Percentiles rank a stretch among this genome's conserved stretches.
Conservation (phyloP, 2,329 filamentous ascomycete species). For the Massarina eburnea region DNA sequence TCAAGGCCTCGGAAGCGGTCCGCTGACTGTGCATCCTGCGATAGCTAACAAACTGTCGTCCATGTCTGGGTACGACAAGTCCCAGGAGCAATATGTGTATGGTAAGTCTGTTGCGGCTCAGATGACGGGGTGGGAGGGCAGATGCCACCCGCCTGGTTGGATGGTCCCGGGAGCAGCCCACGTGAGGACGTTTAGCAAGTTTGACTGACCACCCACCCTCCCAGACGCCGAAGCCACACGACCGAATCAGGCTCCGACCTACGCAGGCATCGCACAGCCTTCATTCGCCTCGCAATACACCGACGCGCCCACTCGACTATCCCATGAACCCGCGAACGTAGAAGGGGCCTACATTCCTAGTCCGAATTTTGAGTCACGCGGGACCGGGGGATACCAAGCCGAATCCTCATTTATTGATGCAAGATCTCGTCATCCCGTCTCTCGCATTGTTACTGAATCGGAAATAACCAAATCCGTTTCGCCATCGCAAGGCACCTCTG, state of each 20-base stretch:
- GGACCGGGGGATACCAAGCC: conserved; percentile 42
- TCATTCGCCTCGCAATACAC: conserved; percentile 53
- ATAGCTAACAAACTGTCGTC: conserved; percentile 58
- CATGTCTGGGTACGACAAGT: conserved; percentile 82
- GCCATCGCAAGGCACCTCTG: conserved; percentile 68
- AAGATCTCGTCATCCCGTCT: conserved; percentile 55
- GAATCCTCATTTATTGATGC: conserved; percentile 60
- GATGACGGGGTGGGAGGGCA: conserved; percentile 38
- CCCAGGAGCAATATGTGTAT: conserved; percentile 74
- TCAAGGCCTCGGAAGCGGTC: conserved; percentile 47
- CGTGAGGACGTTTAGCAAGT: conserved; percentile 37
- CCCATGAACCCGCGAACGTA: conserved; percentile 51
- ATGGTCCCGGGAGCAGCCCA: conserved; percentile 38
- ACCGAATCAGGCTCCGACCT: conserved; percentile 59
- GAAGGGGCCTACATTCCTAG: conserved; percentile 49
- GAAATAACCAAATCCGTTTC: conserved; percentile 65
- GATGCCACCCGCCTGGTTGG: conserved; percentile 40
- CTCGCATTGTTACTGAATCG: conserved; percentile 50
- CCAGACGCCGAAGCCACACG: conserved; percentile 63
- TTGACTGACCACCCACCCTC: conserved; percentile 50
- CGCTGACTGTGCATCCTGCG: conserved; percentile 49
- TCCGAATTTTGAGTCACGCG: conserved; percentile 54
- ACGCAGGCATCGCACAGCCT: conserved; percentile 53
- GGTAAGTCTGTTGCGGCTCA: conserved; percentile 64
- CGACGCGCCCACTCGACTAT: conserved; percentile 51